A percentile compares a stretch with the other conserved stretches of the same genome.
These are phyloP conservation scores for Cicer judaicum DNA, from an alignment of 306 rosid genomes.

Conservation along the genomic window DNA sequence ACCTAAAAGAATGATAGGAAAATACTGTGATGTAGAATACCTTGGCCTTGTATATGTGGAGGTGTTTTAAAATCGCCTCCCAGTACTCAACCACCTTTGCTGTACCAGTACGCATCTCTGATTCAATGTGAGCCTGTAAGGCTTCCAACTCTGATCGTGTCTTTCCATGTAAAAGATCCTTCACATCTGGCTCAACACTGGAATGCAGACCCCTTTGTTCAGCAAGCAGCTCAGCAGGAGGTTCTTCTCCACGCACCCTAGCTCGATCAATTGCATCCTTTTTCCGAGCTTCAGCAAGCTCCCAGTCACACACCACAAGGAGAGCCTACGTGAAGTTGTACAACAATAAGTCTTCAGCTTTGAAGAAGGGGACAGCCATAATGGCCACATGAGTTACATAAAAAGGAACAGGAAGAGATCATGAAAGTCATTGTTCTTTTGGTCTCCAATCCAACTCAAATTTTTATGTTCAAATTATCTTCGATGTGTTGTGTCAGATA, in stretches of 20 bases:
- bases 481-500: slow-evolving; percentile 5
- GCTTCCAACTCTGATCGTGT: slow-evolving; percentile 75
- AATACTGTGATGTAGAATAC: slow-evolving; percentile 51
- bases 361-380: slow-evolving; percentile 10
- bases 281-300: slow-evolving; percentile 88
- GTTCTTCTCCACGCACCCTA: slow-evolving; percentile 96
- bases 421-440: slow-evolving; percentile 1
- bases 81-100: slow-evolving; percentile 96
- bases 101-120: slow-evolving; percentile 89
- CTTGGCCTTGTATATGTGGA: slow-evolving; percentile 94
- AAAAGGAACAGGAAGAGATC: slow-evolving; percentile 9
- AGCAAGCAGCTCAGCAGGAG: slow-evolving; percentile 94
- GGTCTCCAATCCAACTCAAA: slow-evolving; percentile 20
- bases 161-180: slow-evolving; percentile 76
- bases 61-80: slow-evolving; percentile 90
- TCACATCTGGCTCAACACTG: slow-evolving; percentile 85
- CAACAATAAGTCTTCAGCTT: slow-evolving; percentile 35
- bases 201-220: slow-evolving; percentile 97
- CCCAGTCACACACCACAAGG: slow-evolving; percentile 92
- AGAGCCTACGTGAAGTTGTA: slow-evolving; percentile 71
- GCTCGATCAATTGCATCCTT: slow-evolving; percentile 96
- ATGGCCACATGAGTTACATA: slow-evolving; percentile 17
- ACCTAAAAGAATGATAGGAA: slow-evolving; percentile 16
- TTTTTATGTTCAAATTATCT: background rate
- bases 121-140: slow-evolving; percentile 74